A percentile compares a stretch with the other conserved stretches of the same genome.
Evolutionary conservation across 2,329 filamentous ascomycete species (phyloP).

Genomic region (Colletotrichum agaves): DNA sequence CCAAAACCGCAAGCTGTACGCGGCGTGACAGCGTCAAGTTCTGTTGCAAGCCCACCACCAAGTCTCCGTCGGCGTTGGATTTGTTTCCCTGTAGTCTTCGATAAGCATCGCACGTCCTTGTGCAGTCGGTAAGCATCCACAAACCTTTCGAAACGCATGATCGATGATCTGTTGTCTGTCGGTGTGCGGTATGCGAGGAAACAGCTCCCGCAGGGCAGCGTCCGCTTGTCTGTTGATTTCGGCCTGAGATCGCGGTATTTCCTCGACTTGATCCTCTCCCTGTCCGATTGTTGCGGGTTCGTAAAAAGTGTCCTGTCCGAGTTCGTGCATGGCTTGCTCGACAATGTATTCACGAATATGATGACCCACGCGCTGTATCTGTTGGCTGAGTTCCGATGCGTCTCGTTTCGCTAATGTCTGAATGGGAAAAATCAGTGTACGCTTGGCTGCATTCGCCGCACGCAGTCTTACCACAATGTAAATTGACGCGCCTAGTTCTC

Average conservation of each 20-base stretch:
- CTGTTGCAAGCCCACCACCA: conserved; percentile 66
- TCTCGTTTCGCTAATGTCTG: conserved; percentile 38
- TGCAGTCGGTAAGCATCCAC: conserved; percentile 39
- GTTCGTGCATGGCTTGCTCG: conserved; percentile 58
- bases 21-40: conserved; percentile 68
- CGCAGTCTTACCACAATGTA: conserved; percentile 70
- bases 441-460: neutral
- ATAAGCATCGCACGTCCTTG: neutral
- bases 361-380: conserved; percentile 69
- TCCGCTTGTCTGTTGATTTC: conserved; percentile 73
- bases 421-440: neutral
- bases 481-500: conserved; percentile 70
- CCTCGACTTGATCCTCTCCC: conserved; percentile 50
- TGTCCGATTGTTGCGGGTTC: conserved; percentile 39
- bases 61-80: conserved; percentile 64
- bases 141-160: conserved; percentile 71
- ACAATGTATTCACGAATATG: conserved; percentile 70
- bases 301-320: conserved; percentile 27
- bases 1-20: conserved; percentile 72
- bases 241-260: conserved; percentile 67
- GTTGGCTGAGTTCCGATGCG: conserved; percentile 56
- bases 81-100: conserved; percentile 55
- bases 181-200: conserved; percentile 72
- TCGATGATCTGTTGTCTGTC: conserved; percentile 71
- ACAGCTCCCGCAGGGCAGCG: conserved; percentile 70